These are phyloP conservation scores for Colletotrichum sp. DNA, from an alignment of 2,329 filamentous ascomycete species.

Conservation along the genomic window DNA sequence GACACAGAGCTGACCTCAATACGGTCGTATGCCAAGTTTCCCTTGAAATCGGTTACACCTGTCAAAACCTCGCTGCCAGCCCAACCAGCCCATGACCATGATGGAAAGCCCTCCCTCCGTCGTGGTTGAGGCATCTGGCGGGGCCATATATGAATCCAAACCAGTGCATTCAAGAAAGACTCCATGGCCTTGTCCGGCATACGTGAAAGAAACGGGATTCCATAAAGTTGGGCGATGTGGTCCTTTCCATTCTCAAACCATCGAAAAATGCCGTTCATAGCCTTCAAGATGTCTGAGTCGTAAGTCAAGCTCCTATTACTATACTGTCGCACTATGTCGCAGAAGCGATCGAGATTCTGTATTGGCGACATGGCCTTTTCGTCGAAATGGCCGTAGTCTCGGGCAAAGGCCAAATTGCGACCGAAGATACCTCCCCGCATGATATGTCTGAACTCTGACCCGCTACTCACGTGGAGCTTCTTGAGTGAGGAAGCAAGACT, in stretches of 20 bases:
- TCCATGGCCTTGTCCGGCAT: background rate
- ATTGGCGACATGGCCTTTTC: rapidly evolving
- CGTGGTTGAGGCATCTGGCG: no score
- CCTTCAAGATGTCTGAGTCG: background rate
- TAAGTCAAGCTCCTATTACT: background rate
- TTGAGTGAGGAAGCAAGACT: constrained; percentile 38
- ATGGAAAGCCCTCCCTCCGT: background rate
- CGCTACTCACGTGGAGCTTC: background rate
- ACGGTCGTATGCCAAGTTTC: no score
- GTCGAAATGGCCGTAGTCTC: background rate
- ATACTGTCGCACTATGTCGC: background rate
- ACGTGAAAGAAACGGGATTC: background rate
- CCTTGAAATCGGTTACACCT: no score
- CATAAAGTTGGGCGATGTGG: background rate
- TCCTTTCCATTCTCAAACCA: rapidly evolving
- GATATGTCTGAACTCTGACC: background rate
- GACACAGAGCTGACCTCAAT: no score
- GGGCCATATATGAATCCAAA: no score
- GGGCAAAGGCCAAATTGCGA: no score
- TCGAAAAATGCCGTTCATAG: background rate
- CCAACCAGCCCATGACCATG: background rate
- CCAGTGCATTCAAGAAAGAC: background rate
- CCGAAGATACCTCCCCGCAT: background rate
- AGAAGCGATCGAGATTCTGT: background rate
- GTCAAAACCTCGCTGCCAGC: background rate